Base-by-base conservation (phyloP, 1,139 yeast species). In the Debaryomyces udenii region DNA sequence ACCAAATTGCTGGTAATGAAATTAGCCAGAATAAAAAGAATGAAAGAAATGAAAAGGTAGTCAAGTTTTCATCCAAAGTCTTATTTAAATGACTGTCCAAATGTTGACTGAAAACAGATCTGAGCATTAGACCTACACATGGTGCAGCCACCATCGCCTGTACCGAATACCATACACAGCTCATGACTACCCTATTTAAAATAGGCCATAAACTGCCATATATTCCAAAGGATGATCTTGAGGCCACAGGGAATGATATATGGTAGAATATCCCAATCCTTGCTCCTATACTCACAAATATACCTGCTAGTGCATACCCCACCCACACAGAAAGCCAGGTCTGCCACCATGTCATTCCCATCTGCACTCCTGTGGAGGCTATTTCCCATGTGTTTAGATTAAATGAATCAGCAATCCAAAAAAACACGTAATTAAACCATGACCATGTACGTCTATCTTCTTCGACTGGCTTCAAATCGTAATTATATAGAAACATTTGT, bases 351-450 rank as follows among this genome's bases (percentile, higher is more conserved):
- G 83, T 79, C 64, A 88, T 68, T 31, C 78, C 75, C 40, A 70
- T 70, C 44, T 84, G 83, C 22, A 72, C 69, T 49, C 95, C 94
- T 1, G 94, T 84, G 3, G 93, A 82, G 5, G 95, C 96, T 55
- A 89, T 87, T 66, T 86, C 91, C 91, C 94, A 88, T 9, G 96
- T 87, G 57, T 86, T 87, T 53, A 89, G 82, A 61, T 88, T 88
- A 66, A 89, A 86, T 18, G 94, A 81, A 58, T 87, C 96, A 1
- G 96, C 90, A 42, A 87, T 64, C 96, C 96, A 88, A 54, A 86
- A 86, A 47, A 78, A 82, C 7, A 83, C 82, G 57, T 68, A 88
- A 57, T 86, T 86, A 61, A 73, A 83, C 94, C 95, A 86, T 23
- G 79, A 69, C 96, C 96, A 88, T 18, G 76, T 74, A 57, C 96